Evolutionary conservation across 2,329 filamentous ascomycete species (phyloP).

Genomic region (Talaromyces rugulosus): DNA sequence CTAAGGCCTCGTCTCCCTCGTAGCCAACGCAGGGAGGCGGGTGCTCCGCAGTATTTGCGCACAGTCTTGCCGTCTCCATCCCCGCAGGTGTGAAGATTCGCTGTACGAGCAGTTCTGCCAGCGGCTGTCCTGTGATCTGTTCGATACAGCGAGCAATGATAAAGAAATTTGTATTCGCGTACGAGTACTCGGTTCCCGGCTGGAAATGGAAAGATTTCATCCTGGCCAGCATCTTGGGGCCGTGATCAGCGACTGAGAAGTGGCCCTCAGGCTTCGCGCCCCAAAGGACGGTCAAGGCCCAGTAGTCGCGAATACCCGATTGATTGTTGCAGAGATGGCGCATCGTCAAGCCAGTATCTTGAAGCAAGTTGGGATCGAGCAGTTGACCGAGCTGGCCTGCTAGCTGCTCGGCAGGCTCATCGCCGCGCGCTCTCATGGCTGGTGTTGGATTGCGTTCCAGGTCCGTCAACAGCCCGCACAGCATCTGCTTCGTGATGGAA

Average conservation of each 20-base stretch:
- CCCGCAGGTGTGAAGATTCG: slow-evolving; percentile 38
- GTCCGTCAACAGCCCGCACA: slow-evolving; percentile 35
- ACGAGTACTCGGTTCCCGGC: slow-evolving; percentile 42
- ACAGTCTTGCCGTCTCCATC: slow-evolving; percentile 40
- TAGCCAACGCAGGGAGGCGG: slow-evolving; percentile 42
- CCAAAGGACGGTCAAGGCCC: slow-evolving; percentile 42
- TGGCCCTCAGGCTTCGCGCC: slow-evolving; percentile 37
- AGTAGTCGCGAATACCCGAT: slow-evolving; percentile 45
- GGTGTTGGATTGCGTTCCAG: slow-evolving; percentile 31
- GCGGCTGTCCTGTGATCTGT: slow-evolving; percentile 29
- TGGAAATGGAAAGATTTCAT: slow-evolving; percentile 38
- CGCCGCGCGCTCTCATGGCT: slow-evolving; percentile 22
- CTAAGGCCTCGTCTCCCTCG: slow-evolving; percentile 36
- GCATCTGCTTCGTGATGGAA: slow-evolving; percentile 46
- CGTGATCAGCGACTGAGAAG: slow-evolving; percentile 34
- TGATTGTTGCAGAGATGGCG: slow-evolving; percentile 39
- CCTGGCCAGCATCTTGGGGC: slow-evolving; percentile 25
- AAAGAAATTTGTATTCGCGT: slow-evolving; percentile 44
- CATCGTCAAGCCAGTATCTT: slow-evolving; percentile 29
- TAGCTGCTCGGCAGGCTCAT: slow-evolving; percentile 26
- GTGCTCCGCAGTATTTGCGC: slow-evolving; percentile 32
- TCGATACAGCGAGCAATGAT: slow-evolving; percentile 37
- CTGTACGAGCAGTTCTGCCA: slow-evolving; percentile 33
- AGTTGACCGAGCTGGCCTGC: slow-evolving; percentile 23
- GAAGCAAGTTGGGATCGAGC: slow-evolving; percentile 20